These are phyloP conservation scores for Globisporangium barbulae DNA, from an alignment of 352 stramenopile species.

Conservation along the genomic window DNA sequence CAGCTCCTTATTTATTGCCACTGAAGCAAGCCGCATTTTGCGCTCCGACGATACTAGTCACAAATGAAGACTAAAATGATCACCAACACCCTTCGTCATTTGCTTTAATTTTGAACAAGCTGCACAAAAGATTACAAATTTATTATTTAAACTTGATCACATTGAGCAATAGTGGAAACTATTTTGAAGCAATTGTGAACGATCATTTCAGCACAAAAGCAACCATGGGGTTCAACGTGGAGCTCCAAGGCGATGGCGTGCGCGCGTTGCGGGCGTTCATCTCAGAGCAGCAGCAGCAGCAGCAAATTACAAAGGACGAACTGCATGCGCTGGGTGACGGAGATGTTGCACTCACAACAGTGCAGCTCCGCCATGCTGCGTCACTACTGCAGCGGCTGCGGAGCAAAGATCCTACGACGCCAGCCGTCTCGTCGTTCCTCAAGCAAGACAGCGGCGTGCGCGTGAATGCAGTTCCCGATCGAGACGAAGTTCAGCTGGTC, in stretches of 20 bases:
- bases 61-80: not conserved
- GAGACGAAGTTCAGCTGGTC: not conserved
- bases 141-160: not conserved
- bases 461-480: not conserved
- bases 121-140: not conserved
- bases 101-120: not conserved
- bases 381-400: constrained; percentile 9
- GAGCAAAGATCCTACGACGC: constrained; percentile 1
- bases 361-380: constrained; percentile 11
- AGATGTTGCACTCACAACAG: not conserved
- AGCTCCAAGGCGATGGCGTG: constrained; percentile 28
- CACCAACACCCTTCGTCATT: not conserved
- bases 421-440: constrained; percentile 13
- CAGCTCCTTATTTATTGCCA: not conserved
- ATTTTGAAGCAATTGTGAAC: not conserved
- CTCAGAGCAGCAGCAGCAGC: constrained; percentile 9
- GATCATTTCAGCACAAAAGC: not conserved
- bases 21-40: too few relatives aligned
- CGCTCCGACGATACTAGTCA: not conserved
- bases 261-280: constrained; percentile 27
- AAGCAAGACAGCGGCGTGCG: constrained; percentile 3
- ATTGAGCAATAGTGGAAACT: not conserved
- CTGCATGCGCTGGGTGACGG: not conserved
- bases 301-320: constrained; percentile 8
- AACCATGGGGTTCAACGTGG: constrained; percentile 9